These are phyloP conservation scores for Nectriaceae sp. DNA, from an alignment of 2,329 filamentous ascomycete genomes.

Conservation along the genomic window DNA sequence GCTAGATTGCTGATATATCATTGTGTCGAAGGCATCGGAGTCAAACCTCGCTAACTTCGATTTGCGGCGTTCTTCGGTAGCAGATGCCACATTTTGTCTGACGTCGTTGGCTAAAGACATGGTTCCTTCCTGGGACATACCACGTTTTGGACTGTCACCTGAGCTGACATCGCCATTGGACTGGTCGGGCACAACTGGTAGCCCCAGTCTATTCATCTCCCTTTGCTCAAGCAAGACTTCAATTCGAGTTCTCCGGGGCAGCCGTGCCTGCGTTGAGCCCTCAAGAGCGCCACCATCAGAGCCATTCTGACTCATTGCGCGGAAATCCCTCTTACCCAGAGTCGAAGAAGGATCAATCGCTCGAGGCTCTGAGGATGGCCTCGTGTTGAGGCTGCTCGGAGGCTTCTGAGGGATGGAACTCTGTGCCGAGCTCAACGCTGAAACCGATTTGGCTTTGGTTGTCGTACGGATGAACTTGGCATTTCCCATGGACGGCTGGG, in stretches of 20 bases:
- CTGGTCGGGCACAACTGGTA: not conserved
- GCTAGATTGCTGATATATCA: conserved; percentile 41
- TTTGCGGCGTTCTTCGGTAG: not conserved
- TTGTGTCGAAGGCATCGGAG: conserved; percentile 37
- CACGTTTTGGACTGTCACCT: not conserved
- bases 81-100: too few relatives aligned
- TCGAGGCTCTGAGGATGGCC: not conserved
- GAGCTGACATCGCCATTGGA: not conserved
- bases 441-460: too few relatives aligned
- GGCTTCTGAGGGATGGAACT: too few relatives aligned
- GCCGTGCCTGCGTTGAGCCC: not conserved
- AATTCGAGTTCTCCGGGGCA: too few relatives aligned
- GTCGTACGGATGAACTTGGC: too few relatives aligned
- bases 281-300: too few relatives aligned
- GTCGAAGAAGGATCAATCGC: not conserved
- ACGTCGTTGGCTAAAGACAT: too few relatives aligned
- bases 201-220: not conserved
- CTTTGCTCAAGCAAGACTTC: not conserved
- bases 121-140: not conserved
- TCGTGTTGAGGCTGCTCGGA: too few relatives aligned
- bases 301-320: not conserved
- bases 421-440: too few relatives aligned
- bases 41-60: conserved; percentile 17
- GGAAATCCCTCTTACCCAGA: not conserved
- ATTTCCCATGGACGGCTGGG: too few relatives aligned